A percentile compares a stretch with the other conserved stretches of the same genome.
Evolutionary conservation across 2,329 filamentous ascomycete species (phyloP).

Genomic region (Fusarium metavorans): DNA sequence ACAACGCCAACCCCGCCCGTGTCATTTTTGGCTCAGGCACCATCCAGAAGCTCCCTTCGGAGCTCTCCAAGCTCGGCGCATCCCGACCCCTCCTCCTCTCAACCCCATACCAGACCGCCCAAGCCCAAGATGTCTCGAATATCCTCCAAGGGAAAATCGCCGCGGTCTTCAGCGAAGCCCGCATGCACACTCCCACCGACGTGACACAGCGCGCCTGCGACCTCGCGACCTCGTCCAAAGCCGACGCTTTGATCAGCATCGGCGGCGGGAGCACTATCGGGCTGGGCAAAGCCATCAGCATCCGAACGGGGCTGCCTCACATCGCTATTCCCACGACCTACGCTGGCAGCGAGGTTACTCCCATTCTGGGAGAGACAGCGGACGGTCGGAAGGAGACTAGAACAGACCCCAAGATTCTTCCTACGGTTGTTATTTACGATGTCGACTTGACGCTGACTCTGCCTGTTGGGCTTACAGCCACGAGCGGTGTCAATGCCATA

Average conservation of each 20-base stretch:
- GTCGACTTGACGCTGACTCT: constrained; percentile 72
- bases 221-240: constrained; percentile 3
- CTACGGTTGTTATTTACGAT: constrained; percentile 73
- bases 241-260: background rate
- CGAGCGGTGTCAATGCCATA: constrained; percentile 74
- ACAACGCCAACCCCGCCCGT: constrained; percentile 62
- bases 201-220: constrained; percentile 18
- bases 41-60: constrained; percentile 59
- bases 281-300: constrained; percentile 69
- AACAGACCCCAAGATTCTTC: constrained; percentile 69
- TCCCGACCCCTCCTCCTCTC: constrained; percentile 67
- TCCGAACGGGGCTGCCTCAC: constrained; percentile 65
- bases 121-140: constrained; percentile 23
- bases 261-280: constrained; percentile 57
- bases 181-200: constrained; percentile 22
- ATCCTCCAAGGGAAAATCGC: constrained; percentile 25
- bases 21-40: constrained; percentile 69
- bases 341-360: constrained; percentile 73
- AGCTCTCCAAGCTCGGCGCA: constrained; percentile 59
- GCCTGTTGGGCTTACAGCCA: constrained; percentile 63
- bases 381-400: constrained; percentile 69
- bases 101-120: constrained; percentile 54
- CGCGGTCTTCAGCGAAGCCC: constrained; percentile 17
- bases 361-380: constrained; percentile 72
- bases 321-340: constrained; percentile 70